phyloP scores from a whole-genome alignment of 106 monocot species.

The Dendrobium officinale region DNA sequence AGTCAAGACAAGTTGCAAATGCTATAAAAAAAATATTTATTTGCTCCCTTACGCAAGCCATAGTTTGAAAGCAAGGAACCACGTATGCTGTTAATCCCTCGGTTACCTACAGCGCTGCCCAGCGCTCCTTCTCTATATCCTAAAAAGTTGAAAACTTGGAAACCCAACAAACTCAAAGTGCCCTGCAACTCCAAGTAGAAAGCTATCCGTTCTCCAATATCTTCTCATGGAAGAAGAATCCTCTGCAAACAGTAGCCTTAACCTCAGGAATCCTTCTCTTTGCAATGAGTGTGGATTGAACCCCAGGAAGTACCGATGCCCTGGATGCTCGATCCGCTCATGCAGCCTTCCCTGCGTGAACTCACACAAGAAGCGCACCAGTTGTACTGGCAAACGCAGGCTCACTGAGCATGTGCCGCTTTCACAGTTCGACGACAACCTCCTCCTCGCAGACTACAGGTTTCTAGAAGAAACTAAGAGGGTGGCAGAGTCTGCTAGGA shows the following conservation, averaged over 20 bases:
- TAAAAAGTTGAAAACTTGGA: no score
- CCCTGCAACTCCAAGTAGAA: no score
- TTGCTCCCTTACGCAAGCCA: no score
- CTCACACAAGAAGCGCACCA: conserved; percentile 59
- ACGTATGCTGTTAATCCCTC: no score
- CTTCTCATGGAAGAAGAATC: conserved; percentile 8
- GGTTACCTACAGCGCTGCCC: no score
- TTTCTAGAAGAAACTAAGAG: conserved; percentile 81
- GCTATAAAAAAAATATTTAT: no score
- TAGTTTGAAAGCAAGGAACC: no score
- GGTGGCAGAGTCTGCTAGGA: conserved; percentile 48
- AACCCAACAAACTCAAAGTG: no score
- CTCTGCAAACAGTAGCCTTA: conserved; percentile 16
- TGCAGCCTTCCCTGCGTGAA: conserved; percentile 82
- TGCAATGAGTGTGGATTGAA: conserved; percentile 62
- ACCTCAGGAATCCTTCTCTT: conserved; percentile 8
- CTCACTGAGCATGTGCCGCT: conserved; percentile 40
- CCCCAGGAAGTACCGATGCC: conserved; percentile 73
- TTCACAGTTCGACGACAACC: conserved; percentile 52
- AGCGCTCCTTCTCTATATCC: no score
- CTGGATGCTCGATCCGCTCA: conserved; percentile 56
- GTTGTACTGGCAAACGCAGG: conserved; percentile 60
- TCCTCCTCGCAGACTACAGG: conserved; percentile 68
- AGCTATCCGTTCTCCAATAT: no score
- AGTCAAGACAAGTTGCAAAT: no score